Evolutionary conservation across 192 early-diverging fungal genomes (phyloP).

Genomic region (Irineochytrium annulatum): DNA sequence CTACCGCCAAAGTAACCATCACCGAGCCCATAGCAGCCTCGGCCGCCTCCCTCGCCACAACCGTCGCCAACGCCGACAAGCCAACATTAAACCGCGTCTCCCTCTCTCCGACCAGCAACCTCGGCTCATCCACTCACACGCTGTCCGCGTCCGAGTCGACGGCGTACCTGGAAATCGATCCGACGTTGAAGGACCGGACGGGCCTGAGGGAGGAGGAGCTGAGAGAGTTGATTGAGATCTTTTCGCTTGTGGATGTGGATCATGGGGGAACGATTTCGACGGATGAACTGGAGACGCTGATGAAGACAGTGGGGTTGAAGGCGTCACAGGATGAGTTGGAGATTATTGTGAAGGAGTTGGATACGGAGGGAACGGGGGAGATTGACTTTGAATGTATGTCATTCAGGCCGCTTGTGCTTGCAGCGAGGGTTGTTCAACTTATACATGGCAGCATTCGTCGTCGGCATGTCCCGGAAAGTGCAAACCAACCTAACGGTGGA

Average conservation of each 20-base stretch:
- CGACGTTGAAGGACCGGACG: conserved; percentile 30
- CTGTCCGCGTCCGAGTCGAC: no score
- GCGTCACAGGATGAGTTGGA: conserved; percentile 45
- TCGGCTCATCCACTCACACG: no score
- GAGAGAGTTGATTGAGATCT: conserved; percentile 51
- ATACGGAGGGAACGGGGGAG: conserved; percentile 43
- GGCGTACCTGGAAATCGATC: conserved; percentile 32
- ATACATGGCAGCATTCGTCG: conserved; percentile 42
- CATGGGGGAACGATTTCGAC: conserved; percentile 49
- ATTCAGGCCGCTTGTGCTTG: conserved; percentile 2
- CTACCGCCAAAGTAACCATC: no score
- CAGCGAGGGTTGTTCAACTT: background rate
- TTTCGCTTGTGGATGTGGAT: conserved; percentile 54
- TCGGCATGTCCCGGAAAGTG: conserved; percentile 47
- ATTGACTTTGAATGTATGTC: conserved; percentile 54
- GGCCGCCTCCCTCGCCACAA: no score
- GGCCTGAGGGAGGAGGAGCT: conserved; percentile 42
- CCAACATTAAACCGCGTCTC: no score
- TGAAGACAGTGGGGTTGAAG: conserved; percentile 49
- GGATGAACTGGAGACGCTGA: conserved; percentile 48
- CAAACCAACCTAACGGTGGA: conserved; percentile 45
- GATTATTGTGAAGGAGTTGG: conserved; percentile 53
- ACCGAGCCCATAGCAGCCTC: no score
- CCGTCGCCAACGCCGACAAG: no score
- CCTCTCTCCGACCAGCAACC: no score